Evolutionary conservation across 1,139 yeast species (phyloP).

Genomic region (Saccharomyces hybrid): DNA sequence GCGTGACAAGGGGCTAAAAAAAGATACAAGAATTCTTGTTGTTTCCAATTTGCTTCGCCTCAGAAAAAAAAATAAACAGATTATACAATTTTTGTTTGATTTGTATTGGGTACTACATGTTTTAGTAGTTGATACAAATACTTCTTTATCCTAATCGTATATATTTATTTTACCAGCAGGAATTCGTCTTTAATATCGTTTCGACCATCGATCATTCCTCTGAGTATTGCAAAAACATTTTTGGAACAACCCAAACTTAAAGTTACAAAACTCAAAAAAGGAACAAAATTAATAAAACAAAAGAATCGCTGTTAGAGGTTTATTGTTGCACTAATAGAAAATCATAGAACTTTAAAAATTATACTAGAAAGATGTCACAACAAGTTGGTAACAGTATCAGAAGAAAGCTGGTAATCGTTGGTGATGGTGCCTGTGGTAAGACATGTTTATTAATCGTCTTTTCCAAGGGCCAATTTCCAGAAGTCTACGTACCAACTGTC

Average conservation of each 20-base stretch:
- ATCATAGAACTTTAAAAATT: constrained; percentile 1
- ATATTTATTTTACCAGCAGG: neutral
- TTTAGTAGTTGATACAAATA: neutral
- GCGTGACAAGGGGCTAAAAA: constrained; percentile 1
- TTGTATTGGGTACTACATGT: neutral
- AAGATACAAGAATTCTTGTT: constrained; percentile 1
- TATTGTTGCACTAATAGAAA: neutral
- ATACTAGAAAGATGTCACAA: constrained; percentile 26
- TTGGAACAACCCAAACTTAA: neutral
- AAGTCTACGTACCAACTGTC: constrained; percentile 91
- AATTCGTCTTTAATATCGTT: neutral
- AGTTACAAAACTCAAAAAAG: neutral
- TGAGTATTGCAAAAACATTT: neutral
- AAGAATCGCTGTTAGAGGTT: neutral
- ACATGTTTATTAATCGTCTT: constrained; percentile 79
- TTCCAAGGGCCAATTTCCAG: constrained; percentile 93
- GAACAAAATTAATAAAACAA: neutral
- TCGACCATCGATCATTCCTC: neutral
- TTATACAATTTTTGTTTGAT: neutral
- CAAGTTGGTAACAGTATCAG: constrained; percentile 30
- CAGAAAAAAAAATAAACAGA: neutral
- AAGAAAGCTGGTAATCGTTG: constrained; percentile 73
- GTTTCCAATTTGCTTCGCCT: constrained; percentile 1
- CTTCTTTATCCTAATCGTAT: neutral
- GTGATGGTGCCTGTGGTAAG: constrained; percentile 83